A percentile compares a stretch with the other conserved stretches of the same genome.
phyloP scores from a whole-genome alignment of 495 filamentous ascomycete species.

The Talaromyces wortmannii region DNA sequence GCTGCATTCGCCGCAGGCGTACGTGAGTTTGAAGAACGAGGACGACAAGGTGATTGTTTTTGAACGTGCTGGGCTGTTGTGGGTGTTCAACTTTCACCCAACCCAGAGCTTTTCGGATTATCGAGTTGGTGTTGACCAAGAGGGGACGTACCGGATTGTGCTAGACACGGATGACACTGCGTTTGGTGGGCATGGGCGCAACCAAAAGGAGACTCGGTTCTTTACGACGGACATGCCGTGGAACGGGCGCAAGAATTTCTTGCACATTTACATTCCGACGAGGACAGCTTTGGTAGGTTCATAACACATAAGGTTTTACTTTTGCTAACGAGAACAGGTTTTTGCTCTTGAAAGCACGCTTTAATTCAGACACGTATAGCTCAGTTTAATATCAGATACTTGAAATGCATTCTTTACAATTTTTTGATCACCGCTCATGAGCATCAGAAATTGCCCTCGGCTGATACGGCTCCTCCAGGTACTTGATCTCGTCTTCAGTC shows the following conservation, averaged over 20 bases:
- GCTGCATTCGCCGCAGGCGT: slow-evolving; percentile 82
- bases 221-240: slow-evolving; percentile 85
- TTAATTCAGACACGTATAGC: slow-evolving; percentile 12
- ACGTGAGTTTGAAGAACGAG: slow-evolving; percentile 91
- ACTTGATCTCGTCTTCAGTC: slow-evolving; percentile 54
- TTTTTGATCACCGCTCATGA: not conserved
- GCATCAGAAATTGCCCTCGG: slow-evolving; percentile 36
- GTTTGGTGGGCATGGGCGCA: slow-evolving; percentile 73
- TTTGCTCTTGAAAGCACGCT: slow-evolving; percentile 45
- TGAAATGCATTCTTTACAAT: too few species aligned
- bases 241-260: slow-evolving; percentile 84
- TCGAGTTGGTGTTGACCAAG: slow-evolving; percentile 74
- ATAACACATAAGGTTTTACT: not conserved
- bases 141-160: slow-evolving; percentile 84
- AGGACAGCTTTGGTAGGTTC: slow-evolving; percentile 77
- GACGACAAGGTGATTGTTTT: slow-evolving; percentile 93
- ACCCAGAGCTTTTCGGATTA: slow-evolving; percentile 88
- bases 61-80: slow-evolving; percentile 83
- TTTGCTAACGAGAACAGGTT: slow-evolving; percentile 27
- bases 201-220: slow-evolving; percentile 73
- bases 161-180: slow-evolving; percentile 72
- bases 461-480: slow-evolving; percentile 61
- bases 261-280: slow-evolving; percentile 85
- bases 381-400: not conserved
- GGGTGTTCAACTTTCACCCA: slow-evolving; percentile 95